Base-by-base conservation (phyloP, 306 rosid species). In the Lupinus albus region DNA sequence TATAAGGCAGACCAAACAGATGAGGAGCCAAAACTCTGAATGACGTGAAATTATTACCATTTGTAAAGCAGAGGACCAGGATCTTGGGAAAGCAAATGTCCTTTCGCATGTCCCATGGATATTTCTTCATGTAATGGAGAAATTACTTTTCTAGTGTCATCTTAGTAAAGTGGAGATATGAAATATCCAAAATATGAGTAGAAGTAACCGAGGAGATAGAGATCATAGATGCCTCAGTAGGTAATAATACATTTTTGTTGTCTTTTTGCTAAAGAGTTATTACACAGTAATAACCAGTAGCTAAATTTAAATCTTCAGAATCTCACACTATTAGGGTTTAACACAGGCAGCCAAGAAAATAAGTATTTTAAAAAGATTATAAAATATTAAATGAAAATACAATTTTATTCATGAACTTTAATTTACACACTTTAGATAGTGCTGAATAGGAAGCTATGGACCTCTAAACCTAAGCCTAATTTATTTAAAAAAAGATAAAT, bases 81-180 rank as follows among this genome's bases (percentile, higher is more conserved):
- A 42, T 13, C 62, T 14, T 16, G 13, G 36, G 41, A 54, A 30
- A 32, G 46, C n/a, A 51, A 38, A 67, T 11, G 15, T 32, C 49
- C 18, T 48, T 6, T 20, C 33, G 28, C 32, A 39, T 57, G 5
- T 49, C 56, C 67, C 38, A 7, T 39, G 5, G 42, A 60, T 69
- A 33, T 62, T 44, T 61, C 58, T 33, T 42, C 48, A 12, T 48
- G 35, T 46, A 38, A 15, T 11, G 54, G 9, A 14, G 51, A 36
- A 53, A 69, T 17, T 32, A 62, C 46, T 45, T 76, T 56, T 52
- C 52, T 15, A 11, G 42, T 16, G 14, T 46, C 64, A 45, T 61
- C 66, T 30, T 65, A 30, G 68, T 49, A 42, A 61, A 7, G 15
- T 41, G 42, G 41, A 44, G 11, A 76, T 13, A 28, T 68, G 67